Evolutionary conservation across 352 stramenopile species (phyloP), one percentile per base, ranked within the genome.

Genomic region (Blastocystis sp.): DNA sequence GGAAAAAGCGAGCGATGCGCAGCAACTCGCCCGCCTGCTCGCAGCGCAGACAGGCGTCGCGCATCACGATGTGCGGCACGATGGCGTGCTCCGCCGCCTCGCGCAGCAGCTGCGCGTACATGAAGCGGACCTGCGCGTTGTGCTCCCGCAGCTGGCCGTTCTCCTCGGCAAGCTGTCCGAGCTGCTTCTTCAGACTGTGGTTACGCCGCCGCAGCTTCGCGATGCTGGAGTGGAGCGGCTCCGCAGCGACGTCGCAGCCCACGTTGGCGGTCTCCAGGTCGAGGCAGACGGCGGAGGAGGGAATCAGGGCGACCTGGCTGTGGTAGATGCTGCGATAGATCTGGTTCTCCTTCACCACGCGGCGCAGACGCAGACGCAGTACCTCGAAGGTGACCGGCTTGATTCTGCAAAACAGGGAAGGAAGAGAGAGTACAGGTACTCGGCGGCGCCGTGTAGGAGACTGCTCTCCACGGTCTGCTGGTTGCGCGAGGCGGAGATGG

Each of bases 361-460:
- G 74, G 11, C 69, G 74, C 2, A 84, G 23, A 40, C 52, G 74
- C 19, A 67, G 23, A 43, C 74, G 74, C 21, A 84, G 74, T 40
- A 84, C 56, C n/a, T 84, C 74, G 1, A 69, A 70, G 23, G 56
- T 19, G 7, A 84, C 74, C 2, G 74, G 74, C 28, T 84, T 84
- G 9, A 69, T 23, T 10, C 74, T 84, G 48, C 11, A 2, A 34
- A 52, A n/a, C 1, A 64, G 28, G 1, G 23, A 53, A 2, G 53
- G 9, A 70, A 14, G 34, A 38, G 59, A 38, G 21, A 2, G 5
- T 84, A 84, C 74, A 84, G 56, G 38, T 53, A 66, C 21, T 84
- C 74, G 21, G 74, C 17, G 2, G 74, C 74, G 38, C 74, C 74
- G 19, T 59, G 19, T 14, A 84, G 45, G 14, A 84, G 53, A 45